phyloP scores from a whole-genome alignment of 2,329 filamentous ascomycete genomes.

The Cladosporium sp. region DNA sequence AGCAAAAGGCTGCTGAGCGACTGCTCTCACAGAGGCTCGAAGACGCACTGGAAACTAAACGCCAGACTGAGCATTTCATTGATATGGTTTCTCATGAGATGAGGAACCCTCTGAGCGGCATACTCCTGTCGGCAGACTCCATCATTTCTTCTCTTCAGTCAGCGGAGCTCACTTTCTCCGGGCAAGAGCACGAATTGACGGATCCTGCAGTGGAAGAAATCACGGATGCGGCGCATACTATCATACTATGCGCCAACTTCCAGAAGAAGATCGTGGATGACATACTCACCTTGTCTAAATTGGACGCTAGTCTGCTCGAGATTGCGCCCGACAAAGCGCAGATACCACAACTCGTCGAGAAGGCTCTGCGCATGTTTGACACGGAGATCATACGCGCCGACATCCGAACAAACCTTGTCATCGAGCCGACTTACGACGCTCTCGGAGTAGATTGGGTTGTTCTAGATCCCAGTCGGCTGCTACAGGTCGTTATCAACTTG shows the following conservation, averaged over 20 bases:
- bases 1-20: slow-evolving; percentile 34
- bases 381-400: slow-evolving; percentile 39
- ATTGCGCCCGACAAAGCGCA: slow-evolving; percentile 40
- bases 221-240: slow-evolving; percentile 31
- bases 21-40: slow-evolving; percentile 37
- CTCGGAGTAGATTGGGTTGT: slow-evolving; percentile 42
- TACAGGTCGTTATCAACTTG: slow-evolving; percentile 46
- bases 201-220: slow-evolving; percentile 20
- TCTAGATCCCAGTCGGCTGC: slow-evolving; percentile 45
- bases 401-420: slow-evolving; percentile 39
- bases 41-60: slow-evolving; percentile 27
- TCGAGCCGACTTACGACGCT: slow-evolving; percentile 40
- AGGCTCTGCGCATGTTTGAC: slow-evolving; percentile 41
- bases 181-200: not conserved
- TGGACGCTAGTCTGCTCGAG: slow-evolving; percentile 35
- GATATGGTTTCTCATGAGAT: slow-evolving; percentile 43
- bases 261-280: slow-evolving; percentile 49
- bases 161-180: slow-evolving; percentile 33
- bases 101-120: slow-evolving; percentile 45
- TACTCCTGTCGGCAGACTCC: slow-evolving; percentile 45
- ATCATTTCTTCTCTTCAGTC: slow-evolving; percentile 31
- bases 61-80: slow-evolving; percentile 35
- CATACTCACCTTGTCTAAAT: slow-evolving; percentile 45
- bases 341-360: slow-evolving; percentile 35
- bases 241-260: slow-evolving; percentile 33